Percentiles rank a stretch among this genome's conserved stretches.
phyloP scores from a whole-genome alignment of 139 green algal genomes.

The Chlamydomonas asymmetrica region DNA sequence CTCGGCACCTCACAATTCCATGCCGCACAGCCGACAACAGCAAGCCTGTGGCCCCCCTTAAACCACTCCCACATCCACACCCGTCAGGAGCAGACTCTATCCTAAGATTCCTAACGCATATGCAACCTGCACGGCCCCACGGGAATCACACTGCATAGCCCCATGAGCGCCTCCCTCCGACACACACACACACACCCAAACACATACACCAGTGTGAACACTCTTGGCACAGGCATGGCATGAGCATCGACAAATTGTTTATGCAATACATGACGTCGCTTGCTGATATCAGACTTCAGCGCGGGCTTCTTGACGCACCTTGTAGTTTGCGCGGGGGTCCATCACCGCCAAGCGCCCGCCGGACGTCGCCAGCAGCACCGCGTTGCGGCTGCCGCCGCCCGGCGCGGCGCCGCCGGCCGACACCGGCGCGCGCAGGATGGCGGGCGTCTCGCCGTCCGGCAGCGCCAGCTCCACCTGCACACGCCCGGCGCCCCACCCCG shows the following conservation, averaged over 20 bases:
- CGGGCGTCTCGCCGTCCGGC: conserved; percentile 29
- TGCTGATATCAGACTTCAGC: background rate
- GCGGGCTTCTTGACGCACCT: conserved; percentile 12
- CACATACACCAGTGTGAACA: background rate
- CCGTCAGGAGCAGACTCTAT: background rate
- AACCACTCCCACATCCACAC: background rate
- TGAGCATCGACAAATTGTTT: background rate
- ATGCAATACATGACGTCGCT: background rate
- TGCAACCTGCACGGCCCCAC: background rate
- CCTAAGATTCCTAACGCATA: background rate
- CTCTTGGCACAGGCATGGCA: background rate
- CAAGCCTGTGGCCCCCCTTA: no score
- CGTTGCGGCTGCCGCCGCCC: no score
- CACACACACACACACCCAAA: background rate
- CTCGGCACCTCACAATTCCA: no score
- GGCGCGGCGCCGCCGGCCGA: no score
- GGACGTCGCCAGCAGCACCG: conserved; percentile 44
- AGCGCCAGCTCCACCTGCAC: conserved; percentile 38
- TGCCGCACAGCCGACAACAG: no score
- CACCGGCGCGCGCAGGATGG: conserved; percentile 40
- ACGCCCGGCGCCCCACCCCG: no score
- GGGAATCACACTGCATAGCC: background rate
- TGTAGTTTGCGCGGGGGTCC: conserved; percentile 53
- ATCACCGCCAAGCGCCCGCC: conserved; percentile 52
- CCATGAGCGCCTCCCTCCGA: background rate